Percentiles rank a stretch among this genome's conserved stretches.
Evolutionary conservation across 805 yeast species (phyloP).

Genomic region (Cyberlindnera xylosilytica): DNA sequence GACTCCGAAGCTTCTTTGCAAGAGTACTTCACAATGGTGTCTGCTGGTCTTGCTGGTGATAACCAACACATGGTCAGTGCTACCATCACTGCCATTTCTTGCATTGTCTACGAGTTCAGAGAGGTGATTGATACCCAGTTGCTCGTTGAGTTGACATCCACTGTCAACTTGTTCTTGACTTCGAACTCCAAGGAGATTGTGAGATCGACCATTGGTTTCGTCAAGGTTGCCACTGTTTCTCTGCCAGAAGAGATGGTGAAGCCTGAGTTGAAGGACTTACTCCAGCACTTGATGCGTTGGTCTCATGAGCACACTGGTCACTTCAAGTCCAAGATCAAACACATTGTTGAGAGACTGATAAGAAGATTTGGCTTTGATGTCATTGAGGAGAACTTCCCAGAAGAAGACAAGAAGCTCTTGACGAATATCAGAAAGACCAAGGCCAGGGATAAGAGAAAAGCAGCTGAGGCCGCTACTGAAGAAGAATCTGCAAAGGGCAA

Average conservation of each 20-base stretch:
- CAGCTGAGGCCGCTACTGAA: constrained; percentile 29
- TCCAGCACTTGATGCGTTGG: constrained; percentile 80
- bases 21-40: constrained; percentile 87
- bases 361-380: constrained; percentile 87
- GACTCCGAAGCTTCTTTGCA: constrained; percentile 63
- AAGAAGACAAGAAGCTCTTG: constrained; percentile 79
- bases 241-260: constrained; percentile 76
- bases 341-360: constrained; percentile 84
- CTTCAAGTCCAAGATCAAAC: constrained; percentile 89
- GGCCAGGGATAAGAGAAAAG: constrained; percentile 79
- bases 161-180: constrained; percentile 86
- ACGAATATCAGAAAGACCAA: constrained; percentile 82
- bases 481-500: constrained; percentile 28
- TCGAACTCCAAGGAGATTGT: constrained; percentile 92
- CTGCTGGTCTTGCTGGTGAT: constrained; percentile 94
- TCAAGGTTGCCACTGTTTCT: constrained; percentile 81
- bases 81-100: constrained; percentile 85
- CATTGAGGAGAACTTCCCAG: constrained; percentile 85
- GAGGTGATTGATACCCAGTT: constrained; percentile 56
- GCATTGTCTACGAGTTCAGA: constrained; percentile 84
- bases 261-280: constrained; percentile 59
- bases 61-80: constrained; percentile 97
- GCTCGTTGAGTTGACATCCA: constrained; percentile 72
- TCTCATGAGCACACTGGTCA: constrained; percentile 95
- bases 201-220: constrained; percentile 90